phyloP scores from a whole-genome alignment of 2,329 filamentous ascomycete genomes.

The Botryosphaeria dothidea region DNA sequence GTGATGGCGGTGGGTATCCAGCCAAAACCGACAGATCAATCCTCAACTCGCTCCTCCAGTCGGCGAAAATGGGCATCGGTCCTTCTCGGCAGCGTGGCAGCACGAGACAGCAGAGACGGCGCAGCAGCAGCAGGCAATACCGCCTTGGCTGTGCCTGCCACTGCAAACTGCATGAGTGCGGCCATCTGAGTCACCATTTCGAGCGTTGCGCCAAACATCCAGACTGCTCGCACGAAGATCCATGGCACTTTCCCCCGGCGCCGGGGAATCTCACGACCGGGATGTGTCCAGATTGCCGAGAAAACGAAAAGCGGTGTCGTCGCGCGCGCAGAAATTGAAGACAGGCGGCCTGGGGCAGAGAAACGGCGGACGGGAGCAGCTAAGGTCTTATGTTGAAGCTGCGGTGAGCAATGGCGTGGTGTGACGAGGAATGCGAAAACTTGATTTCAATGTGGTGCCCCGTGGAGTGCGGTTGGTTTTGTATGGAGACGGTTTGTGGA shows the following conservation, averaged over 20 bases:
- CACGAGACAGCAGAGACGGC: not conserved
- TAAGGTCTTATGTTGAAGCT: not conserved
- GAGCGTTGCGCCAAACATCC: constrained; percentile 4
- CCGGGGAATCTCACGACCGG: constrained; percentile 1
- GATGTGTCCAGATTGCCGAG: constrained; percentile 4
- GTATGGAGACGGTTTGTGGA: constrained; percentile 2
- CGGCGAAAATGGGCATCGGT: constrained; percentile 1
- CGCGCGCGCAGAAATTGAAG: not conserved
- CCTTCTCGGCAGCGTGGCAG: not conserved
- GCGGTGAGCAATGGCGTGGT: not conserved
- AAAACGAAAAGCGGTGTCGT: not conserved
- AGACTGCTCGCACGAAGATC: constrained; percentile 8
- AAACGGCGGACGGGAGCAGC: not conserved
- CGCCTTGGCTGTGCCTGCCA: not conserved
- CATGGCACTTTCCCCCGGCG: constrained; percentile 12
- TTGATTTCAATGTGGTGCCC: constrained; percentile 1
- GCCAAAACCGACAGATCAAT: not conserved
- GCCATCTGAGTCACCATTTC: constrained; percentile 1
- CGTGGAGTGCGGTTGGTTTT: constrained; percentile 12
- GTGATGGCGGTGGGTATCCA: not conserved
- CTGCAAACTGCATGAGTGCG: constrained; percentile 3
- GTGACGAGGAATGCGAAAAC: not conserved
- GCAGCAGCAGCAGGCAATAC: not conserved
- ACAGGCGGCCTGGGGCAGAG: not conserved
- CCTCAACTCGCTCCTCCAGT: not conserved